Conservation (phyloP, 805 yeast genomes). For the Priceomyces fermenticarens region DNA sequence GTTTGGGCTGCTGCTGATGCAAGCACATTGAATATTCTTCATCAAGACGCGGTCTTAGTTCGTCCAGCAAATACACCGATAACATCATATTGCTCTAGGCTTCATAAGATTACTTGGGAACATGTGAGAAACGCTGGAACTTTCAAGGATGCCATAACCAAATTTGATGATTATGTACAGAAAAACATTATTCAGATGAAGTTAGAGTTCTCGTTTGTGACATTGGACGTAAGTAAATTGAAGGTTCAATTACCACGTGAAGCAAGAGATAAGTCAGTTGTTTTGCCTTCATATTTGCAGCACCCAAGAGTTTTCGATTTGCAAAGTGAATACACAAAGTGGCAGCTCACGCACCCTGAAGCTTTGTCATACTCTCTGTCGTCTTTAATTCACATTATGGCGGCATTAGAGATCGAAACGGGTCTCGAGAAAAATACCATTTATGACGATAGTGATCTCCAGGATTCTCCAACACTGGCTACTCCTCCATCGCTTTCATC, state of each 20-base stretch:
- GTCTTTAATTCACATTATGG: conserved; percentile 39
- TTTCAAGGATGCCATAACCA: conserved; percentile 60
- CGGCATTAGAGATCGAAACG: conserved; percentile 45
- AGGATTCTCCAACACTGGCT: conserved; percentile 7
- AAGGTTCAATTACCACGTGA: conserved; percentile 78
- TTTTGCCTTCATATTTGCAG: conserved; percentile 70
- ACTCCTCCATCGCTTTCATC: conserved; percentile 5
- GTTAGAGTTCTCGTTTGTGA: conserved; percentile 60
- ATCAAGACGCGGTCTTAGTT: conserved; percentile 47
- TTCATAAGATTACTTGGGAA: conserved; percentile 59
- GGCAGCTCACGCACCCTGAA: conserved; percentile 64
- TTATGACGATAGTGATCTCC: conserved; percentile 7
- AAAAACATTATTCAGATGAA: conserved; percentile 38
- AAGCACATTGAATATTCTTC: conserved; percentile 39
- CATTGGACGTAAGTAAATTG: conserved; percentile 66
- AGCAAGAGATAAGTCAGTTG: conserved; percentile 71
- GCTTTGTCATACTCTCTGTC: conserved; percentile 32
- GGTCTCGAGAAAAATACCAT: conserved; percentile 6
- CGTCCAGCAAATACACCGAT: conserved; percentile 66
- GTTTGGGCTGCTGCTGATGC: conserved; percentile 67
- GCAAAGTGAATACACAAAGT: conserved; percentile 66
- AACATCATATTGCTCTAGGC: conserved; percentile 52
- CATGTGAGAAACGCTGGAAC: conserved; percentile 54
- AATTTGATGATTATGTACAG: conserved; percentile 51
- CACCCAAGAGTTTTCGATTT: conserved; percentile 77